These are phyloP conservation scores for Globisporangium parvum DNA, from an alignment of 352 stramenopile species.

Conservation along the genomic window DNA sequence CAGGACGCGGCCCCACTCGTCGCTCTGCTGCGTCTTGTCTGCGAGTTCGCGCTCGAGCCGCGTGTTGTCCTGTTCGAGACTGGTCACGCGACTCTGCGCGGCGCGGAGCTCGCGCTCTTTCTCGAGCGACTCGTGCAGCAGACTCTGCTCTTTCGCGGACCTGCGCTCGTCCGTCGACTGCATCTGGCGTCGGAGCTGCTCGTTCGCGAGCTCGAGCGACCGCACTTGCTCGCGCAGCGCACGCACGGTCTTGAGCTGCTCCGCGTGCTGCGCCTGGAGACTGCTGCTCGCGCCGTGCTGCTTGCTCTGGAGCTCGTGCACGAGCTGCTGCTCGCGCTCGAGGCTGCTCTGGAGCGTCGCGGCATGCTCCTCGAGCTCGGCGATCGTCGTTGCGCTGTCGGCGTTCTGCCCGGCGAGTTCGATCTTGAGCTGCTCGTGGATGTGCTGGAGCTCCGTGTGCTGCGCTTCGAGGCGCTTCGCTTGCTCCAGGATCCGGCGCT, in stretches of 20 bases:
- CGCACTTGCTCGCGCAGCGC: slow-evolving; percentile 16
- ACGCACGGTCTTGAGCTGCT: slow-evolving; percentile 15
- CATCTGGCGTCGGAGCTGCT: slow-evolving; percentile 27
- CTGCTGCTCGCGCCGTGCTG: slow-evolving; percentile 10
- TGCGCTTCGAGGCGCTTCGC: slow-evolving; percentile 16
- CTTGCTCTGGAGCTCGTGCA: slow-evolving; percentile 38
- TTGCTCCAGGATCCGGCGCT: slow-evolving; percentile 12
- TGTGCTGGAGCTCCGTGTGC: slow-evolving; percentile 25
- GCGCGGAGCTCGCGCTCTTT: slow-evolving; percentile 40
- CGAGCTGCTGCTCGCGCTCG: slow-evolving; percentile 46
- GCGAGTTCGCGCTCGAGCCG: slow-evolving; percentile 17
- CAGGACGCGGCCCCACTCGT: slow-evolving; percentile 29
- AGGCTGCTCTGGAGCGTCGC: slow-evolving; percentile 55
- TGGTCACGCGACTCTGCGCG: slow-evolving; percentile 25
- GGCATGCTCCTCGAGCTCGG: slow-evolving; percentile 44
- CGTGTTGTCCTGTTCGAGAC: slow-evolving; percentile 20
- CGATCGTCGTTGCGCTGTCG: slow-evolving; percentile 25
- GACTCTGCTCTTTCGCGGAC: slow-evolving; percentile 33
- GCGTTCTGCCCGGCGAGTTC: slow-evolving; percentile 21
- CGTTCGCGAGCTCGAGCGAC: slow-evolving; percentile 28
- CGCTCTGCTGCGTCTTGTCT: slow-evolving; percentile 13
- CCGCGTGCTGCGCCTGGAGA: slow-evolving; percentile 17
- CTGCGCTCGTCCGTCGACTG: slow-evolving; percentile 30
- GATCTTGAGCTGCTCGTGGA: slow-evolving; percentile 33
- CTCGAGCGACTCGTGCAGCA: slow-evolving; percentile 46